A percentile compares a stretch with the other conserved stretches of the same genome.
phyloP scores from a whole-genome alignment of 345 rosid species.

The Draba incana region DNA sequence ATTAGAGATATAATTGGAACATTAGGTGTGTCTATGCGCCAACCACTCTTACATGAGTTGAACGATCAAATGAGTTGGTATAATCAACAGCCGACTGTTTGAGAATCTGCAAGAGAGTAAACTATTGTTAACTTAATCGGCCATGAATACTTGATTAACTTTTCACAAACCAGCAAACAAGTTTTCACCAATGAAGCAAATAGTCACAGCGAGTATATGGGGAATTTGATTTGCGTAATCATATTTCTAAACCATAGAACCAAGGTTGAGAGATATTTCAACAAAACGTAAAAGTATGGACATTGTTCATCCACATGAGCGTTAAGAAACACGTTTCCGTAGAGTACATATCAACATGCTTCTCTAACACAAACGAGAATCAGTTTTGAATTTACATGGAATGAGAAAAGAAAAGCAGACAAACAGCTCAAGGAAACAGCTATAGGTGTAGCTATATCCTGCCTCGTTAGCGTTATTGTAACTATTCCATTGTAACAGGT shows the following conservation, averaged over 20 bases:
- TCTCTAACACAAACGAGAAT: too few species aligned
- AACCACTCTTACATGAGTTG: conserved; percentile 64
- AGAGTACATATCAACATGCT: background rate
- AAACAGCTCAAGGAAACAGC: conserved; percentile 6
- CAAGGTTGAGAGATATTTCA: conserved; percentile 5
- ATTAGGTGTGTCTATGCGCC: conserved; percentile 8
- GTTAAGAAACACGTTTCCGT: conserved; percentile 1
- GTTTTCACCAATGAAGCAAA: conserved; percentile 4
- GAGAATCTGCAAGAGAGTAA: conserved; percentile 65
- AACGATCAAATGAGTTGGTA: conserved; percentile 72
- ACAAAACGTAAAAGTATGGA: background rate
- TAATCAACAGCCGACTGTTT: conserved; percentile 72
- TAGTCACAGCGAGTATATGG: conserved; percentile 16
- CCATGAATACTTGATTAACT: conserved; percentile 5
- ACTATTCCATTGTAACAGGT: conserved; percentile 60
- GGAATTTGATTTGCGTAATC: conserved; percentile 12
- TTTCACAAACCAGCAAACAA: conserved; percentile 17
- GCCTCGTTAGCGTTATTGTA: conserved; percentile 68
- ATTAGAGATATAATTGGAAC: conserved; percentile 2
- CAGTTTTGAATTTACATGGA: background rate
- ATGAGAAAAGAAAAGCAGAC: background rate
- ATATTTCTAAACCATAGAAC: background rate
- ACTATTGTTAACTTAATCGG: conserved; percentile 16
- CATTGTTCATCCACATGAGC: conserved; percentile 8
- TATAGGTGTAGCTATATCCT: background rate